Conservation (phyloP, 225 moss, liverwort and hornwort species). For the Neckera pumila region DNA sequence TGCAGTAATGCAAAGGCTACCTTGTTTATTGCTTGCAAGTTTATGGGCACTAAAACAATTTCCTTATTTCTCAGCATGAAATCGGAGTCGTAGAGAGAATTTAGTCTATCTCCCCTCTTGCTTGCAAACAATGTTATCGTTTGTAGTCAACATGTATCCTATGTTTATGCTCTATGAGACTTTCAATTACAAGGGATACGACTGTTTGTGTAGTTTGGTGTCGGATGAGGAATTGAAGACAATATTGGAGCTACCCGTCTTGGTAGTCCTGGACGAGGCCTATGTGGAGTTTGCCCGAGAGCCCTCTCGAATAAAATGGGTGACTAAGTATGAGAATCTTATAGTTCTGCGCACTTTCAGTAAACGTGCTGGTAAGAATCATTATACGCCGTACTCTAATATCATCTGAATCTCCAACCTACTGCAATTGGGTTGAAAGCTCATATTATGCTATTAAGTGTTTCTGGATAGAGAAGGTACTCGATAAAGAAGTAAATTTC, state of each 20-base stretch:
- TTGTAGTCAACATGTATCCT: background rate
- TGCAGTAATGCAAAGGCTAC: background rate
- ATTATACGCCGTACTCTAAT: background rate
- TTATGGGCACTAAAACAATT: background rate
- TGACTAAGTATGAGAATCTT: slow-evolving; percentile 70
- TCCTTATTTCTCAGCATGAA: background rate
- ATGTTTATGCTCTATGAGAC: background rate
- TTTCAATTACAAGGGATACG: background rate
- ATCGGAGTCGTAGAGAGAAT: background rate
- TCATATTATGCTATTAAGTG: background rate
- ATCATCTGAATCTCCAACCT: background rate
- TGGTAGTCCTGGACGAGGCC: slow-evolving; percentile 92
- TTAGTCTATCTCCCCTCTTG: background rate
- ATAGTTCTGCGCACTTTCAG: slow-evolving; percentile 95
- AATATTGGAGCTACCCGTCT: slow-evolving; percentile 63
- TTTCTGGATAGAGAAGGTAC: background rate
- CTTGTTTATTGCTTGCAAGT: background rate
- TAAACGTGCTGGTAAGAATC: slow-evolving; percentile 78
- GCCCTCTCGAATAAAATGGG: slow-evolving; percentile 86
- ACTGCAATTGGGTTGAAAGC: background rate
- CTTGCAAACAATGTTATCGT: background rate
- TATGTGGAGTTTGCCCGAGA: slow-evolving; percentile 88
- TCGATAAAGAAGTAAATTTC: background rate
- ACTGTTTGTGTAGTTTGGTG: slow-evolving; percentile 55
- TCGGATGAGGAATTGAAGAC: slow-evolving; percentile 67